Evolutionary conservation across 1,284 basidiomycete genomes (phyloP).

Genomic region (Fomitopsis pinicola): DNA sequence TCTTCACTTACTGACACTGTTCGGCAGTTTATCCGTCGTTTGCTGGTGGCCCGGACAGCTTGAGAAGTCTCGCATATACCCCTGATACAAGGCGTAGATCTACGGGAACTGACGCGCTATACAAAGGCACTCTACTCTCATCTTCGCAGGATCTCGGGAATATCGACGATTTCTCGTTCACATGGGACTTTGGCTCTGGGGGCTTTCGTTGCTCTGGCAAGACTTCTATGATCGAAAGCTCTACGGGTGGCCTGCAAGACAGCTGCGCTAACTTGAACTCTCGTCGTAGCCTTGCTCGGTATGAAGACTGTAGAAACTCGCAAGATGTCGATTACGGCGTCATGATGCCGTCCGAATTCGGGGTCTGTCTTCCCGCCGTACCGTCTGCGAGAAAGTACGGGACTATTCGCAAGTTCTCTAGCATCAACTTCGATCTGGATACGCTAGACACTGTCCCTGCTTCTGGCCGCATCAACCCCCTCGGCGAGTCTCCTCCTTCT

Average conservation of each 20-base stretch:
- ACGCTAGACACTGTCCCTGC: slow-evolving; percentile 23
- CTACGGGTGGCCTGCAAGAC: background rate
- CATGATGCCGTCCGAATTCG: slow-evolving; percentile 10
- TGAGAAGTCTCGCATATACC: background rate
- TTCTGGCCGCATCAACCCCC: background rate
- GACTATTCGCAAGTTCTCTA: slow-evolving; percentile 26
- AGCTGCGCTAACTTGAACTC: background rate
- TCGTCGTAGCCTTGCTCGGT: background rate
- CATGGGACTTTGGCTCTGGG: background rate
- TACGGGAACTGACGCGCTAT: background rate
- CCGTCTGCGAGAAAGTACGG: slow-evolving; percentile 10
- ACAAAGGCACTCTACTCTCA: background rate
- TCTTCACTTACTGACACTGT: background rate
- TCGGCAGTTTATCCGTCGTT: background rate
- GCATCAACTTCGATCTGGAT: slow-evolving; percentile 30
- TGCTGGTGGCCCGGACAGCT: background rate
- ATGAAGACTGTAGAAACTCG: background rate
- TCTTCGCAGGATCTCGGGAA: background rate
- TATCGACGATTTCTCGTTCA: slow-evolving; percentile 7
- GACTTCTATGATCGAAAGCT: too few relatives aligned
- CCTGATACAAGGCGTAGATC: background rate
- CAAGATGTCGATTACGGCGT: slow-evolving; percentile 1
- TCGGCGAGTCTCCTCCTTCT: slow-evolving; percentile 4
- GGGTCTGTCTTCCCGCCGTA: background rate
- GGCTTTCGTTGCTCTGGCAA: background rate